These are phyloP conservation scores for Heterobasidion irregulare DNA, from an alignment of 1,284 basidiomycete genomes.

Conservation along the genomic window DNA sequence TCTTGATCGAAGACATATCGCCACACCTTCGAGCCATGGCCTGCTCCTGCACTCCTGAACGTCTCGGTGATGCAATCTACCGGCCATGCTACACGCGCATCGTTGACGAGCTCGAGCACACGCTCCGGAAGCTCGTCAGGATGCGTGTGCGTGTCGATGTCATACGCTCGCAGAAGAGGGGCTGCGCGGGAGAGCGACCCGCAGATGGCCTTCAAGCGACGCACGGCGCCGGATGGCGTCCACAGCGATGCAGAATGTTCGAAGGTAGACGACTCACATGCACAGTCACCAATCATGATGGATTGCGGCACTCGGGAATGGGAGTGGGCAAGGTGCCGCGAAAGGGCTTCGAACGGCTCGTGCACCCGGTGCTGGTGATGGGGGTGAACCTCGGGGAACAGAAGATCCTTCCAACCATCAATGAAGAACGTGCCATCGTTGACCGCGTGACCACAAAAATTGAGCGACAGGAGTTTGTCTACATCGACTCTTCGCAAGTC, in stretches of 20 bases:
- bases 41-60: not conserved
- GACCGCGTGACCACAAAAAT: constrained; percentile 41
- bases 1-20: constrained; percentile 77
- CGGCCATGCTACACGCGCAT: constrained; percentile 67
- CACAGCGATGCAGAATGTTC: constrained; percentile 48
- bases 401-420: constrained; percentile 45
- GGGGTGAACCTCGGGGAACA: constrained; percentile 26
- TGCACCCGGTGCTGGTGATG: constrained; percentile 11
- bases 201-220: constrained; percentile 63
- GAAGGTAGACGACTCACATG: constrained; percentile 58
- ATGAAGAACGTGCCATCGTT: constrained; percentile 65
- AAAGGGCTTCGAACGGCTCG: not conserved
- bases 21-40: constrained; percentile 40
- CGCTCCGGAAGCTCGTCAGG: constrained; percentile 55
- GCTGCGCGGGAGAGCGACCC: constrained; percentile 57
- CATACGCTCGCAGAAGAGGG: constrained; percentile 56
- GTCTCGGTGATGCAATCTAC: constrained; percentile 47
- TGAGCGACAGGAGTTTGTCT: constrained; percentile 44
- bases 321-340: constrained; percentile 9
- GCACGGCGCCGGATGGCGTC: constrained; percentile 49
- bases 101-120: constrained; percentile 62
- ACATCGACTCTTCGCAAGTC: constrained; percentile 49
- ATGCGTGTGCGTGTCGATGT: constrained; percentile 50
- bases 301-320: constrained; percentile 39
- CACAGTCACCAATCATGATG: constrained; percentile 65